Percentiles rank a stretch among this genome's conserved stretches.
These are phyloP conservation scores for Lithohypha guttulata DNA, from an alignment of 2,329 filamentous ascomycete genomes.

Conservation along the genomic window DNA sequence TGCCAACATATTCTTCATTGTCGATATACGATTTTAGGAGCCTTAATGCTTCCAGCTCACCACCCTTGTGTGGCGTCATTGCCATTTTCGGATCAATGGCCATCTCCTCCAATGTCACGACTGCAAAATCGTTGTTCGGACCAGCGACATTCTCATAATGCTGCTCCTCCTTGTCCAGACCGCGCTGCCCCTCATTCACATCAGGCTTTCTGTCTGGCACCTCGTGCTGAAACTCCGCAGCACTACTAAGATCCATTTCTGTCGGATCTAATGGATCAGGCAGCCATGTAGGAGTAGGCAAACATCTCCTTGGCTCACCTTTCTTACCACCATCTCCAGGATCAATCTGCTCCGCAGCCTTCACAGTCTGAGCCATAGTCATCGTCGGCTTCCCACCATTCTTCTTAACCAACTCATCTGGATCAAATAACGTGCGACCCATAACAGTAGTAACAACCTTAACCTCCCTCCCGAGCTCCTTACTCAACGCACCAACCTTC, in stretches of 20 bases:
- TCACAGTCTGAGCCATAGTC: conserved; percentile 58
- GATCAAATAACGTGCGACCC: conserved; percentile 64
- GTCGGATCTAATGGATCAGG: conserved; percentile 48
- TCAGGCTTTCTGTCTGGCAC: conserved; percentile 44
- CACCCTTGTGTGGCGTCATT: conserved; percentile 57
- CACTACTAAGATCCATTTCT: conserved; percentile 42
- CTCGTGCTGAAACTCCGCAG: conserved; percentile 34
- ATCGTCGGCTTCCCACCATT: conserved; percentile 63
- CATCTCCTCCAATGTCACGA: conserved; percentile 62
- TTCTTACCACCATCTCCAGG: conserved; percentile 37
- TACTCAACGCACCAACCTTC: conserved; percentile 51
- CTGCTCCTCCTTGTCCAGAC: conserved; percentile 36
- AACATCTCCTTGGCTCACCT: conserved; percentile 29
- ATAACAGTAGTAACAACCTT: conserved; percentile 51
- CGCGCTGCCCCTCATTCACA: conserved; percentile 48
- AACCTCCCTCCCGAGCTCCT: conserved; percentile 29
- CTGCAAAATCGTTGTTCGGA: conserved; percentile 55
- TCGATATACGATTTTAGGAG: conserved; percentile 49
- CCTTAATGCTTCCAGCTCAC: conserved; percentile 55
- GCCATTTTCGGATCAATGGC: conserved; percentile 47
- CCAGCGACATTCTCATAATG: conserved; percentile 53
- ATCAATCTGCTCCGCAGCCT: conserved; percentile 42
- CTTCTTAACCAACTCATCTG: conserved; percentile 54
- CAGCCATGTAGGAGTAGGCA: conserved; percentile 48
- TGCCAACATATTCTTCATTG: conserved; percentile 57